A percentile compares a stretch with the other conserved stretches of the same genome.
These are phyloP conservation scores for Aristolochia fimbriata DNA, from an alignment of 164 flowering plant species.

Conservation along the genomic window DNA sequence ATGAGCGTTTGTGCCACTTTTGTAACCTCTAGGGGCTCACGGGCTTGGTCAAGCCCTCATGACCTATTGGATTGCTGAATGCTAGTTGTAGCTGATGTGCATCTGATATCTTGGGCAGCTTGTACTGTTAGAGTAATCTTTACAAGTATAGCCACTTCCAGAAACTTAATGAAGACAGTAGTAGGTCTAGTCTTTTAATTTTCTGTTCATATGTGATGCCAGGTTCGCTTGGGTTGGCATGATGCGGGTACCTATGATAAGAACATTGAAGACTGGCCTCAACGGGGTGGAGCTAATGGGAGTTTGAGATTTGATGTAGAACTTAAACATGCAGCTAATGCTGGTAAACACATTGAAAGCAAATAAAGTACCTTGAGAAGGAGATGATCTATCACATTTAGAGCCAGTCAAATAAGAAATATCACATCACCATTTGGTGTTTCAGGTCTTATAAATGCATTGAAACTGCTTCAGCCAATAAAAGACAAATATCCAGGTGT, in stretches of 20 bases:
- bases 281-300: slow-evolving; percentile 95
- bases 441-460: slow-evolving; percentile 88
- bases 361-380: not conserved
- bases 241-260: slow-evolving; percentile 97
- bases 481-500: slow-evolving; percentile 80
- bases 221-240: slow-evolving; percentile 99
- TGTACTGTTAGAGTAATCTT: too few relatives aligned
- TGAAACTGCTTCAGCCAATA: slow-evolving; percentile 83
- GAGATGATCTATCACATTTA: not conserved
- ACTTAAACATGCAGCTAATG: slow-evolving; percentile 95
- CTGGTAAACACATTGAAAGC: slow-evolving; percentile 43
- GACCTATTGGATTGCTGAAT: too few relatives aligned
- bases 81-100: too few relatives aligned
- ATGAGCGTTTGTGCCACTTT: too few relatives aligned
- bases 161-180: not conserved
- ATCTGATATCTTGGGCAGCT: too few relatives aligned
- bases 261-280: slow-evolving; percentile 86
- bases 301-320: slow-evolving; percentile 88
- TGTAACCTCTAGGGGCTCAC: too few relatives aligned
- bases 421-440: not conserved
- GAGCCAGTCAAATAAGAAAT: not conserved
- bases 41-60: too few relatives aligned
- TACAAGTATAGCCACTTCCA: not conserved
- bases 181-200: not conserved
- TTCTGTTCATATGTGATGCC: not conserved